Percentiles rank a stretch among this genome's conserved stretches.
phyloP scores from a whole-genome alignment of 1,284 basidiomycete species.

The Cryptococcus sp. region DNA sequence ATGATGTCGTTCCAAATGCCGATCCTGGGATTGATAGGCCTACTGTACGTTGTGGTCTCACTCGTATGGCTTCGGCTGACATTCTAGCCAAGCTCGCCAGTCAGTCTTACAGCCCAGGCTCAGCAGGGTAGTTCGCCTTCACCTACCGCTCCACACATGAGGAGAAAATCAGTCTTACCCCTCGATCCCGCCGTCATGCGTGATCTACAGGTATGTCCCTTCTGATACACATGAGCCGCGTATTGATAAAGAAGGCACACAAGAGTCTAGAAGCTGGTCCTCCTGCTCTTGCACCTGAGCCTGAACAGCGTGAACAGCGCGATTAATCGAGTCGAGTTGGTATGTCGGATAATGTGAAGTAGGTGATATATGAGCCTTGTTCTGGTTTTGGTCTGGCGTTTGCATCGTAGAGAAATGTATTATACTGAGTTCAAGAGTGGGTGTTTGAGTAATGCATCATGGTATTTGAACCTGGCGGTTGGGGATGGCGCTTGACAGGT shows the following conservation, averaged over 20 bases:
- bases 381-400: background rate
- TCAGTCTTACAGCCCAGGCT: slow-evolving; percentile 16
- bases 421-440: background rate
- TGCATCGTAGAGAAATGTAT: background rate
- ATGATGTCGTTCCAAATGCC: slow-evolving; percentile 81
- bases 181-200: slow-evolving; percentile 83
- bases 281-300: background rate
- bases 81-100: slow-evolving; percentile 19
- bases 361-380: too few relatives aligned
- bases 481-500: too few relatives aligned
- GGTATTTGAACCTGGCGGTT: background rate
- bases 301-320: background rate
- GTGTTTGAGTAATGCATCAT: background rate
- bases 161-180: slow-evolving; percentile 46
- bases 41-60: slow-evolving; percentile 43
- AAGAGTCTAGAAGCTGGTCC: slow-evolving; percentile 17
- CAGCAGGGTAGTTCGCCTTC: slow-evolving; percentile 9
- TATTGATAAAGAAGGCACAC: slow-evolving; percentile 12
- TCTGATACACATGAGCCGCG: too few relatives aligned
- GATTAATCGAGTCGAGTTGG: background rate
- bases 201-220: slow-evolving; percentile 73
- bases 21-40: slow-evolving; percentile 70
- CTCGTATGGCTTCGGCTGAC: background rate
- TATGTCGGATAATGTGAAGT: too few relatives aligned
- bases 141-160: slow-evolving; percentile 23